Evolutionary conservation across 257 asterid genomes (phyloP).

Genomic region (Rauvolfia tetraphylla): DNA sequence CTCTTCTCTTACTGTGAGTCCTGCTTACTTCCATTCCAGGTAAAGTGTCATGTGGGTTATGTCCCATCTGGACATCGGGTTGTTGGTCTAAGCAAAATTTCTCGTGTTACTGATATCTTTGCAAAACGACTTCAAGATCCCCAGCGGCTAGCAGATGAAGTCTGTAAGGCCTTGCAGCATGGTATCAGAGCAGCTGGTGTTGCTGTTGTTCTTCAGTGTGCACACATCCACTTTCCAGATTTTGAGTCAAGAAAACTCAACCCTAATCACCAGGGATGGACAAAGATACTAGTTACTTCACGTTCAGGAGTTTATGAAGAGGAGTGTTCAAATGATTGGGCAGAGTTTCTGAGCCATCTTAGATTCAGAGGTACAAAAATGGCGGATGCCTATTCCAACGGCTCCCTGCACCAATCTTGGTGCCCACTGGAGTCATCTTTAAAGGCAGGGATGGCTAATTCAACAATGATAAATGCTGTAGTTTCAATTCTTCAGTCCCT

Average conservation of each 20-base stretch:
- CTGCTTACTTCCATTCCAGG: slow-evolving; percentile 93
- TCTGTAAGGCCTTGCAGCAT: slow-evolving; percentile 67
- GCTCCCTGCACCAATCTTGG: slow-evolving; percentile 43
- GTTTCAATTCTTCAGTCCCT: slow-evolving; percentile 54
- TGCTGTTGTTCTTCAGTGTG: slow-evolving; percentile 75
- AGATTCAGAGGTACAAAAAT: slow-evolving; percentile 48
- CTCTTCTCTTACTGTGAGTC: slow-evolving; percentile 88
- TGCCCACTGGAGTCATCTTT: slow-evolving; percentile 49
- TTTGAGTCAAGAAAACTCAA: slow-evolving; percentile 41
- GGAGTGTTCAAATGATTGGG: slow-evolving; percentile 53
- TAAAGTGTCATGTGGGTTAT: slow-evolving; percentile 87
- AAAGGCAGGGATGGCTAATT: slow-evolving; percentile 35
- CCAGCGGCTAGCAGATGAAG: slow-evolving; percentile 68
- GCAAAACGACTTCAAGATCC: slow-evolving; percentile 93
- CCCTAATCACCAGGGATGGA: slow-evolving; percentile 56
- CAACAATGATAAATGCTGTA: slow-evolving; percentile 55
- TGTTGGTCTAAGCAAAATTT: slow-evolving; percentile 88
- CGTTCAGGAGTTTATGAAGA: slow-evolving; percentile 78
- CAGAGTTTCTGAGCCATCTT: slow-evolving; percentile 70
- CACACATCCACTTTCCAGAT: slow-evolving; percentile 67
- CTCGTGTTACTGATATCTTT: slow-evolving; percentile 82
- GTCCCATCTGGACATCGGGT: slow-evolving; percentile 79
- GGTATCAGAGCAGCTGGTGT: slow-evolving; percentile 83
- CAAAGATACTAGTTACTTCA: slow-evolving; percentile 41
- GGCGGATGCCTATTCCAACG: slow-evolving; percentile 12